Percentiles rank a stretch among this genome's conserved stretches.
Evolutionary conservation across 2,329 filamentous ascomycete genomes (phyloP).

Genomic region (Scopulariopsis brevicaulis): DNA sequence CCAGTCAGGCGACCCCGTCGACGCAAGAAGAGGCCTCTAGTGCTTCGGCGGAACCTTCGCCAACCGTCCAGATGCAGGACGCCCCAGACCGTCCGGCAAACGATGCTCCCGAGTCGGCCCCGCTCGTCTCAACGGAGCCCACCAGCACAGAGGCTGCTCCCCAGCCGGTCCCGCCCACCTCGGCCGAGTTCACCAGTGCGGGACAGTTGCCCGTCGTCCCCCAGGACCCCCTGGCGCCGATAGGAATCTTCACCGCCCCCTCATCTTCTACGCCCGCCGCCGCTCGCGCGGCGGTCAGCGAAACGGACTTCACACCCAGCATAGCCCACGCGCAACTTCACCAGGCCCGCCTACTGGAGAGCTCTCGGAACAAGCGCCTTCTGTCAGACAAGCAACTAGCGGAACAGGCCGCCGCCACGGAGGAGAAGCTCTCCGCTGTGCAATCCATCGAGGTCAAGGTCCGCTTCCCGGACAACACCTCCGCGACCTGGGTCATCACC

Average conservation of each 20-base stretch:
- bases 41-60: neutral
- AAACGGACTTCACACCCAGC: conserved; percentile 65
- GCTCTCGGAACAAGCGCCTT: conserved; percentile 62
- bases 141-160: conserved; percentile 5
- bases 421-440: conserved; percentile 53
- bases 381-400: conserved; percentile 74
- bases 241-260: conserved; percentile 71
- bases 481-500: conserved; percentile 60
- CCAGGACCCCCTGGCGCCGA: conserved; percentile 31
- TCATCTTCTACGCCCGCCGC: conserved; percentile 64
- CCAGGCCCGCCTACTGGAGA: conserved; percentile 53
- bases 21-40: conserved; percentile 1
- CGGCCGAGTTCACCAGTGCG: conserved; percentile 7
- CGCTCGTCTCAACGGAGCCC: conserved; percentile 5
- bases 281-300: conserved; percentile 43
- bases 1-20: conserved; percentile 7
- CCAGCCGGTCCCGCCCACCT: neutral
- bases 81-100: conserved; percentile 8
- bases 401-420: conserved; percentile 53
- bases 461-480: conserved; percentile 78
- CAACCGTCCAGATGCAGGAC: neutral
- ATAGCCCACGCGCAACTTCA: conserved; percentile 66
- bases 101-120: neutral
- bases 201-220: conserved; percentile 9
- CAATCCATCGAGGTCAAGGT: conserved; percentile 65